Base-by-base conservation (phyloP, 2,329 filamentous ascomycete genomes). In the Zymoseptoria brevis region DNA sequence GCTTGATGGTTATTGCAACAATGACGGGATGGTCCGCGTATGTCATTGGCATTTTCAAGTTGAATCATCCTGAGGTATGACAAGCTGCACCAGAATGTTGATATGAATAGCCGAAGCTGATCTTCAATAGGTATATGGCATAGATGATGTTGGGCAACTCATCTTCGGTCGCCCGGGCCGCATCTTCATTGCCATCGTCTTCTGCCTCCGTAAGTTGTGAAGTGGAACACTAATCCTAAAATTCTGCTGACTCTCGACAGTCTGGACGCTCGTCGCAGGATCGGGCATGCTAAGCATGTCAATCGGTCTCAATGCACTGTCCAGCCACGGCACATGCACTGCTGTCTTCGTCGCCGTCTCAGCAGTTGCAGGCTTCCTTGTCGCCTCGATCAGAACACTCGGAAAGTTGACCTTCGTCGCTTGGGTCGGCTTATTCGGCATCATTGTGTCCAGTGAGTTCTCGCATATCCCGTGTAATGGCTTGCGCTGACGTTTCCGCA, bases 141-240 rank as follows among this genome's bases (percentile, higher is more conserved):
- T 83, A 71, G 81, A 80, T 41, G 81, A 83, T 62, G 80, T 79
- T 0, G 81, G 80, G 16, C 71, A 70, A 35, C 76, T 82, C 52
- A 71, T 83, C 22, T 81, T 82, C 57, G 81, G 81, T 0, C 76
- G 74, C 0, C 55, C 79, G 3, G 80, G 81, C 0, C 74, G 79
- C 30, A 79, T 80, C 62, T 61, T 81, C 8, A 73, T 83, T 49
- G 73, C 74, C 29, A 74, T 71, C n/a, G 62, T 65, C 11, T 72
- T 74, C 54, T 67, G 69, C 67, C 58, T 79, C 61, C 71, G 75
- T 73, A 61, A 59, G n/a, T n/a, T n/a, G n/a, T n/a, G n/a, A n/a
- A n/a, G n/a, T n/a, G n/a, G n/a, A n/a, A n/a, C n/a, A n/a, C n/a
- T n/a, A n/a, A n/a, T n/a, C n/a, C n/a, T n/a, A n/a, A n/a, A n/a